phyloP scores from a whole-genome alignment of 768 basidiomycete species.

The Auricularia sp. region DNA sequence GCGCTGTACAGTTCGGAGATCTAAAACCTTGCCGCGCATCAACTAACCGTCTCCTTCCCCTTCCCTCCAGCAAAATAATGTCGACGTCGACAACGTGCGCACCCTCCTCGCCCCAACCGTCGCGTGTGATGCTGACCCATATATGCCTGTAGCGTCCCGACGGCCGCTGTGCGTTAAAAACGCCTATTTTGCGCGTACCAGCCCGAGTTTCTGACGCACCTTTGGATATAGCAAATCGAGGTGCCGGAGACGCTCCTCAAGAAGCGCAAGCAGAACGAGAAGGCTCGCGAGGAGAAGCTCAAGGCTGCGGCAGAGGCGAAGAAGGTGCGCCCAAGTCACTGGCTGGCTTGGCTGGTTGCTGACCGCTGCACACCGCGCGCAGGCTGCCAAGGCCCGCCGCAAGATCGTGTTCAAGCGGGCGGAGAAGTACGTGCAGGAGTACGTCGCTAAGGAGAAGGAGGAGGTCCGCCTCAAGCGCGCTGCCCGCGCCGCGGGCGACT shows the following conservation, averaged over 20 bases:
- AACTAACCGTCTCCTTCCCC: slow-evolving; percentile 1
- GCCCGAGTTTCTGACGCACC: background rate
- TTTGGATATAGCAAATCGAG: slow-evolving; percentile 61
- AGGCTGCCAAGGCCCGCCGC: slow-evolving; percentile 88
- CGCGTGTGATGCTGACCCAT: background rate
- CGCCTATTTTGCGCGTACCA: background rate
- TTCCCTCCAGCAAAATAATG: slow-evolving; percentile 1
- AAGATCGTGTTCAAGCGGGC: slow-evolving; percentile 99
- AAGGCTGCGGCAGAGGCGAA: slow-evolving; percentile 73
- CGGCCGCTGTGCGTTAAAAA: slow-evolving; percentile 2
- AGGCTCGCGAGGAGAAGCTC: slow-evolving; percentile 88
- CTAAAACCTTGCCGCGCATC: background rate
- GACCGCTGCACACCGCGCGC: slow-evolving; percentile 11
- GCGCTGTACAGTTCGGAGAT: background rate
- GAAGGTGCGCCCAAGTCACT: slow-evolving; percentile 52
- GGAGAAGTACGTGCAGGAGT: slow-evolving; percentile 96
- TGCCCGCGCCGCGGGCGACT: slow-evolving; percentile 86
- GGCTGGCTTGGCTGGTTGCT: background rate
- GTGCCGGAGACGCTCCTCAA: slow-evolving; percentile 99
- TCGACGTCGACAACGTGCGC: background rate
- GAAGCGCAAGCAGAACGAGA: slow-evolving; percentile 97
- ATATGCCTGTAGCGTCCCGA: slow-evolving; percentile 4
- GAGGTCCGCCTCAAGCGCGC: slow-evolving; percentile 91
- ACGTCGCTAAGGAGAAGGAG: slow-evolving; percentile 84
- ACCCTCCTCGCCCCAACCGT: background rate